Percentiles rank a stretch among this genome's conserved stretches.
These are phyloP conservation scores for Cutaneotrichosporon mucoides DNA, from an alignment of 1,284 basidiomycete species.

Conservation along the genomic window DNA sequence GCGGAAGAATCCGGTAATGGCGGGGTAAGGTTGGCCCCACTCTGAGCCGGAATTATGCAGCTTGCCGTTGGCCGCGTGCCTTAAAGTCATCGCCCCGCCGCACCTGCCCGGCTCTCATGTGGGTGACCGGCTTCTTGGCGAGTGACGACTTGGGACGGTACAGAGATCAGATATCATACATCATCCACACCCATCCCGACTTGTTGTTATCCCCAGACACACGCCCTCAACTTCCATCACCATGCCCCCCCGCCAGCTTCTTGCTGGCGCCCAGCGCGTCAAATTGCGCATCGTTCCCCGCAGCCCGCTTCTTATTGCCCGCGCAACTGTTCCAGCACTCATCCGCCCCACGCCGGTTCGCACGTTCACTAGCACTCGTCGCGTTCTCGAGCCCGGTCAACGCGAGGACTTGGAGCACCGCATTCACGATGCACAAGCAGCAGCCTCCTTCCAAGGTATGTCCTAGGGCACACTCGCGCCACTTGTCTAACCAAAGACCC, in stretches of 20 bases:
- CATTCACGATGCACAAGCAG: conserved; percentile 16
- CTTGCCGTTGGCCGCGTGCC: no score
- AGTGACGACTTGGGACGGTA: no score
- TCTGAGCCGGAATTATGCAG: no score
- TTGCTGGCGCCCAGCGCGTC: not conserved
- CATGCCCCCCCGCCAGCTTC: conserved; percentile 8
- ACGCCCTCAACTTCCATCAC: not conserved
- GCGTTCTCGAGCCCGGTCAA: not conserved
- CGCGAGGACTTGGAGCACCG: conserved; percentile 10
- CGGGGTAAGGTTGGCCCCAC: no score
- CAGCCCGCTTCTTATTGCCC: not conserved
- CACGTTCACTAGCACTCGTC: conserved; percentile 5
- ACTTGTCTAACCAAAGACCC: conserved; percentile 28
- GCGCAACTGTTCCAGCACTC: not conserved
- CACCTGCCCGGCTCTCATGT: no score
- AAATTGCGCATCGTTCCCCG: not conserved
- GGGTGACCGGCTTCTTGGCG: no score
- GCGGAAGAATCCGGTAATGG: not conserved
- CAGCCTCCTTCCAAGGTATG: conserved; percentile 15
- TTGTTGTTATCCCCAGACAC: no score
- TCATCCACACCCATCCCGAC: no score
- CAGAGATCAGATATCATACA: no score
- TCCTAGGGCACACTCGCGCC: not conserved
- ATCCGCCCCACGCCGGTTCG: conserved; percentile 1
- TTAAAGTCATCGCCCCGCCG: no score